phyloP scores from a whole-genome alignment of 768 basidiomycete genomes.

The Leccinum disarticulatum region DNA sequence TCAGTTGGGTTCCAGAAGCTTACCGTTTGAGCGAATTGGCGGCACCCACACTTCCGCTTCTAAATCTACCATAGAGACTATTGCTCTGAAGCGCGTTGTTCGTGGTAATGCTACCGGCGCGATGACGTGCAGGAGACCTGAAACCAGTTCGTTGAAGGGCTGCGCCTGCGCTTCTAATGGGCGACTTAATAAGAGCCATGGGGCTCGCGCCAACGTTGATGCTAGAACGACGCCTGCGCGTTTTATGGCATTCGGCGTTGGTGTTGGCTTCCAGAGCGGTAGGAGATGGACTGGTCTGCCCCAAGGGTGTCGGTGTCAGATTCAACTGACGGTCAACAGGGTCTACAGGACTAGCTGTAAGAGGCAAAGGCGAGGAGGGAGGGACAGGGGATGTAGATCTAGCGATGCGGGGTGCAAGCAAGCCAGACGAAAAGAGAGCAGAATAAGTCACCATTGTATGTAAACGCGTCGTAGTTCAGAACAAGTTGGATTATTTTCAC shows the following conservation, averaged over 20 bases:
- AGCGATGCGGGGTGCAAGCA: conserved; percentile 50
- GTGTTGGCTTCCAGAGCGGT: conserved; percentile 18
- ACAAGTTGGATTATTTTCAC: conserved; percentile 13
- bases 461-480: conserved; percentile 3
- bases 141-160: conserved; percentile 50
- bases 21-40: conserved; percentile 32
- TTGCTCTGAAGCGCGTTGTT: conserved; percentile 37
- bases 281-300: conserved; percentile 28
- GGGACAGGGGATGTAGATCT: conserved; percentile 25
- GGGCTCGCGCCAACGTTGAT: conserved; percentile 54
- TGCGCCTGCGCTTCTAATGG: conserved; percentile 48
- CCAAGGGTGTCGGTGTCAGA: conserved; percentile 37
- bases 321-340: conserved; percentile 39
- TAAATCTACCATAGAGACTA: conserved; percentile 50
- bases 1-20: conserved; percentile 18
- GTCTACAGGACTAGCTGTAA: conserved; percentile 23
- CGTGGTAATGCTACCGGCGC: conserved; percentile 46
- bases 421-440: conserved; percentile 68
- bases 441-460: conserved; percentile 56
- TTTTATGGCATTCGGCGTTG: conserved; percentile 38
- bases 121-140: conserved; percentile 39
- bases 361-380: conserved; percentile 24
- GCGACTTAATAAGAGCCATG: conserved; percentile 58
- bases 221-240: conserved; percentile 64
- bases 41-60: conserved; percentile 53